Conservation (phyloP, 768 basidiomycete genomes). For the Phaffia tasmanica region DNA sequence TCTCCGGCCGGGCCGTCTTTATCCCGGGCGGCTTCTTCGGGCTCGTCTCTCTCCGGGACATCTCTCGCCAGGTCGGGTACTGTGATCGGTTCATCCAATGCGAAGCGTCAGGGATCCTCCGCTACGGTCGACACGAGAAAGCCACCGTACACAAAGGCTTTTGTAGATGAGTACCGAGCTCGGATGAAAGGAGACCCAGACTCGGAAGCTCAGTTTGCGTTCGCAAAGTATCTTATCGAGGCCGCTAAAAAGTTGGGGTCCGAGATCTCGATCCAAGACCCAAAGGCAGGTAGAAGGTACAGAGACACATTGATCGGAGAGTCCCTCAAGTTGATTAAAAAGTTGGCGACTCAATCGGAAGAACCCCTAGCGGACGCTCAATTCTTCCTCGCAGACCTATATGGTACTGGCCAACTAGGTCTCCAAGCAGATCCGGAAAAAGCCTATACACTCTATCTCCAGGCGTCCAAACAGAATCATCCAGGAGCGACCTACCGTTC, state of each 20-base stretch:
- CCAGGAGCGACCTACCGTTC: conserved; percentile 89
- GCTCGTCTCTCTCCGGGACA: conserved; percentile 30
- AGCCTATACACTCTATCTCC: conserved; percentile 91
- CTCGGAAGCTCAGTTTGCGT: conserved; percentile 92
- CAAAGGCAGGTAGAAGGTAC: conserved; percentile 73
- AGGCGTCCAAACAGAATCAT: conserved; percentile 95
- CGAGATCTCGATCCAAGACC: conserved; percentile 53
- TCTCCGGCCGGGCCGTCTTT: conserved; percentile 26
- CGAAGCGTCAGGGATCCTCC: conserved; percentile 33
- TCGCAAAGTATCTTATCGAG: conserved; percentile 98
- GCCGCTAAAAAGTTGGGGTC: conserved; percentile 60
- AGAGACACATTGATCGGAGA: conserved; percentile 76
- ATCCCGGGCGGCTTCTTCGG: conserved; percentile 10
- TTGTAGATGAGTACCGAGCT: conserved; percentile 93
- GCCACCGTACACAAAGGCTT: conserved; percentile 78
- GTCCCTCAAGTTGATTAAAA: conserved; percentile 80
- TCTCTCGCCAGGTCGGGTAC: conserved; percentile 29
- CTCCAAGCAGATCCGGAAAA: conserved; percentile 93
- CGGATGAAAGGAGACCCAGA: conserved; percentile 97
- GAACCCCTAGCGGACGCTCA: conserved; percentile 91
- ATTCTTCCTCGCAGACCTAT: conserved; percentile 95
- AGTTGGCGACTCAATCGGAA: conserved; percentile 72
- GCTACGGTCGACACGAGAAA: conserved; percentile 38
- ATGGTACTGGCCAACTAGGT: conserved; percentile 91
- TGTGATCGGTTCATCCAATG: conserved; percentile 36